These are phyloP conservation scores for Komagataella populi DNA, from an alignment of 805 yeast species.

Conservation along the genomic window DNA sequence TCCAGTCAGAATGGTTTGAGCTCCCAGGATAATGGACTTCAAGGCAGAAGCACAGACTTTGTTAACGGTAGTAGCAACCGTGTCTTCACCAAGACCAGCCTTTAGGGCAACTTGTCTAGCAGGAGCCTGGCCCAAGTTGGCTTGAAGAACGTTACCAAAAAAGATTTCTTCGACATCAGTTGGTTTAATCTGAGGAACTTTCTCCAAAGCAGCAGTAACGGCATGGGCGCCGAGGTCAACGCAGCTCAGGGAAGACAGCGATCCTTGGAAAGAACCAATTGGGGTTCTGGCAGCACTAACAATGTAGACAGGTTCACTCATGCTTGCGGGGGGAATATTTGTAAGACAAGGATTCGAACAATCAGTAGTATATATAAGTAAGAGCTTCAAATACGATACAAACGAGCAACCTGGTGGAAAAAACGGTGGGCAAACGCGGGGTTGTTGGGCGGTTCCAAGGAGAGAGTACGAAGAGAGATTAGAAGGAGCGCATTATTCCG, in stretches of 20 bases:
- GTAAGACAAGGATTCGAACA: background rate
- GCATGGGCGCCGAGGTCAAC: slow-evolving; percentile 89
- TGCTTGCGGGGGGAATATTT: background rate
- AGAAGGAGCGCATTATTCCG: background rate
- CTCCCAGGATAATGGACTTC: slow-evolving; percentile 82
- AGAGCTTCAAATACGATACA: background rate
- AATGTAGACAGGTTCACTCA: slow-evolving; percentile 51
- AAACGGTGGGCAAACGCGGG: background rate
- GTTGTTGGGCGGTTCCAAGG: background rate
- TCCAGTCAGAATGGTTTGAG: slow-evolving; percentile 83
- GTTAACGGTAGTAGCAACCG: slow-evolving; percentile 84
- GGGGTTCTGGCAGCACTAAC: slow-evolving; percentile 93
- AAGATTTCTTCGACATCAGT: slow-evolving; percentile 76
- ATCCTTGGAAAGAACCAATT: slow-evolving; percentile 87
- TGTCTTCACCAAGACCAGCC: slow-evolving; percentile 71
- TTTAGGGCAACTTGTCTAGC: slow-evolving; percentile 94
- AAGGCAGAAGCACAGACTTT: slow-evolving; percentile 96
- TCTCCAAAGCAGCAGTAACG: slow-evolving; percentile 74
- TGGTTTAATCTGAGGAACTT: slow-evolving; percentile 71
- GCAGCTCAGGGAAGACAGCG: slow-evolving; percentile 58
- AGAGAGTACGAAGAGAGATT: background rate
- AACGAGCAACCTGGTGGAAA: background rate
- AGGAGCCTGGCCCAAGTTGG: slow-evolving; percentile 93
- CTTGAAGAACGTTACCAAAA: slow-evolving; percentile 87
- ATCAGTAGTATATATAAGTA: background rate